These are phyloP conservation scores for Boletus patriciae DNA, from an alignment of 768 basidiomycete genomes.

Conservation along the genomic window DNA sequence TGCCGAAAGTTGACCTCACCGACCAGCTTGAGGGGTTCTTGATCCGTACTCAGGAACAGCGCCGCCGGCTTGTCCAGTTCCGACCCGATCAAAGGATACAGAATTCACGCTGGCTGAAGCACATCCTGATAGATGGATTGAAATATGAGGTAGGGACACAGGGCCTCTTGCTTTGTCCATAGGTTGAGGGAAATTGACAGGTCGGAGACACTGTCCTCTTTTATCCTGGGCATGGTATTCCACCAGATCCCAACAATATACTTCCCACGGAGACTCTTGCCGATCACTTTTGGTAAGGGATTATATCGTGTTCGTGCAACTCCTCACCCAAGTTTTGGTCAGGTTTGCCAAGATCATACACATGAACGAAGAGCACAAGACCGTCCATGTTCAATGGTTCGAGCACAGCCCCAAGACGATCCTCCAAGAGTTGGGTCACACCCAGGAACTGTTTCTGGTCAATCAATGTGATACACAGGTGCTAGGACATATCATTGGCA, in stretches of 20 bases:
- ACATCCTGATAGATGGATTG: constrained; percentile 44
- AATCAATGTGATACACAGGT: constrained; percentile 49
- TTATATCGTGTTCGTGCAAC: not conserved
- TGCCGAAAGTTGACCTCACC: constrained; percentile 10
- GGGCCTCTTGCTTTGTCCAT: not conserved
- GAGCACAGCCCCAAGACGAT: constrained; percentile 64
- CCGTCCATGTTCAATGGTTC: constrained; percentile 72
- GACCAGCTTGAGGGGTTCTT: constrained; percentile 25
- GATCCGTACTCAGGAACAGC: constrained; percentile 6
- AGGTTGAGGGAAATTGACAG: constrained; percentile 35
- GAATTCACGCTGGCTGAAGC: constrained; percentile 37
- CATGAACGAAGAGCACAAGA: constrained; percentile 43
- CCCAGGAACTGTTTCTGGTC: constrained; percentile 65
- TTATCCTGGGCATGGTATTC: constrained; percentile 37
- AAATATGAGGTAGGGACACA: constrained; percentile 42
- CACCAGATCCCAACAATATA: constrained; percentile 39
- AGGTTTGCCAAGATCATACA: constrained; percentile 72
- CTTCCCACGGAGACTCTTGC: constrained; percentile 43
- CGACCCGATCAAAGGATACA: constrained; percentile 36
- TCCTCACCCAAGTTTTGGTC: not conserved
- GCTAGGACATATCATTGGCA: constrained; percentile 46
- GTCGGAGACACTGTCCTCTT: constrained; percentile 63
- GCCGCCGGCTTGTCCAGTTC: constrained; percentile 18
- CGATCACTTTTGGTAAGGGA: constrained; percentile 62
- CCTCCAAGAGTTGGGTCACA: constrained; percentile 58